Evolutionary conservation across 1,284 basidiomycete genomes (phyloP).

Genomic region (Sporisorium iseilematis-ciliati): DNA sequence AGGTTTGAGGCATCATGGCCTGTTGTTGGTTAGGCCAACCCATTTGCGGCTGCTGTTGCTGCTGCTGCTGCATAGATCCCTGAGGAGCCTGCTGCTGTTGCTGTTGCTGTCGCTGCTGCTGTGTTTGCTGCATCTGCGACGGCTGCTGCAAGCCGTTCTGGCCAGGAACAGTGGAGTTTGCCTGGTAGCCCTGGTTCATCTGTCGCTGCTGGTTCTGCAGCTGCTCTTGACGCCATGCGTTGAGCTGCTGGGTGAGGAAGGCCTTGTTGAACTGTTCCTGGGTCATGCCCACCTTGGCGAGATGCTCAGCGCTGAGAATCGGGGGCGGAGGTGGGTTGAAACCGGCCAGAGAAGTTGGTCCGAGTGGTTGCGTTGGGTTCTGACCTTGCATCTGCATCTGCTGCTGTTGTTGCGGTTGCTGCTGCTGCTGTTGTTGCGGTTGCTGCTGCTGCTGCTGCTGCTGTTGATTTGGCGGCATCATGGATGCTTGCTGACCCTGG

Average conservation of each 20-base stretch:
- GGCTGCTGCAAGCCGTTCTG: constrained; percentile 40
- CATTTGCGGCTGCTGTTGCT: constrained; percentile 22
- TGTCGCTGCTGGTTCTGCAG: constrained; percentile 51
- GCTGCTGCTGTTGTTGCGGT: constrained; percentile 28
- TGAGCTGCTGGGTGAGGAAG: constrained; percentile 48
- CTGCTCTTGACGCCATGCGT: constrained; percentile 46
- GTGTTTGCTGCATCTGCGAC: constrained; percentile 23
- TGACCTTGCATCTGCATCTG: constrained; percentile 30
- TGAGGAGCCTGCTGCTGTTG: constrained; percentile 11
- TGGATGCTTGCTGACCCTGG: constrained; percentile 28
- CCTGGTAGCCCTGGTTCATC: constrained; percentile 32
- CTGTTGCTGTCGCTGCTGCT: constrained; percentile 12
- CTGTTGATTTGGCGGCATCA: constrained; percentile 40
- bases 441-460: constrained; percentile 31
- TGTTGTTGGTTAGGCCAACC: constrained; percentile 41
- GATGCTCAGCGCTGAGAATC: constrained; percentile 49
- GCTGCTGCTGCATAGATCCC: constrained; percentile 19
- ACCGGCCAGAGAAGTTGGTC: constrained; percentile 34
- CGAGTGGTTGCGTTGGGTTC: constrained; percentile 15
- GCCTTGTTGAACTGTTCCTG: constrained; percentile 57
- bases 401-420: constrained; percentile 36
- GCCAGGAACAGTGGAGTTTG: constrained; percentile 18
- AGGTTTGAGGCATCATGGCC: constrained; percentile 26
- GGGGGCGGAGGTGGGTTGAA: constrained; percentile 54
- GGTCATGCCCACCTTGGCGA: constrained; percentile 49